phyloP scores from a whole-genome alignment of 1,284 basidiomycete species.

The Ganoderma boninense region DNA sequence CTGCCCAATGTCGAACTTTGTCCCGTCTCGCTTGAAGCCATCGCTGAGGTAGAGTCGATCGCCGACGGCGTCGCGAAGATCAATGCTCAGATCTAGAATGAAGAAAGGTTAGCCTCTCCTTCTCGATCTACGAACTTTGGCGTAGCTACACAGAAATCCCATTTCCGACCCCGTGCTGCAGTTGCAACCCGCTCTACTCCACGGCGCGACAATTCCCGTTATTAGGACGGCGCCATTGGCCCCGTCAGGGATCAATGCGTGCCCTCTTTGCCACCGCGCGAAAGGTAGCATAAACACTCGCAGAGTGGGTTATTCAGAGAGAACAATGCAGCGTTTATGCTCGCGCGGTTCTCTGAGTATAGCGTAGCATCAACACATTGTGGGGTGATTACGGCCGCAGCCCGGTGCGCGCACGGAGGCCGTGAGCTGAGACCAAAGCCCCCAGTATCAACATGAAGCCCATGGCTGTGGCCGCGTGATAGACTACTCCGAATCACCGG shows the following conservation, averaged over 20 bases:
- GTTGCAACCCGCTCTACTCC: neutral
- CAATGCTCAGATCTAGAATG: constrained; percentile 79
- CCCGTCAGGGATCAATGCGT: neutral
- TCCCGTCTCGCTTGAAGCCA: constrained; percentile 88
- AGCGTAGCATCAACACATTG: neutral
- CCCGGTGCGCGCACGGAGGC: neutral
- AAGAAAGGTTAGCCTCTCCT: neutral
- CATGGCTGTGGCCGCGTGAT: neutral
- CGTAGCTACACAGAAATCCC: neutral
- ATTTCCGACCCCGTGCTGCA: neutral
- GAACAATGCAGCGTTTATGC: neutral
- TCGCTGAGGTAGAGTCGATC: constrained; percentile 89
- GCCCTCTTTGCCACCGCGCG: neutral
- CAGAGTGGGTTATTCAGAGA: neutral
- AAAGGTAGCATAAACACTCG: neutral
- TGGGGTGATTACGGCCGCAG: neutral
- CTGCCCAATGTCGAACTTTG: constrained; percentile 85
- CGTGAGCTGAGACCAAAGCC: neutral
- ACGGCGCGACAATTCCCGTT: neutral
- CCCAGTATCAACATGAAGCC: neutral
- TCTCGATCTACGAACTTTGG: neutral
- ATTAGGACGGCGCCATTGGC: neutral
- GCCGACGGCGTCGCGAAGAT: constrained; percentile 91
- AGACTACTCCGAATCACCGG: neutral
- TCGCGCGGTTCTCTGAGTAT: neutral